Conservation (phyloP, 2,329 filamentous ascomycete genomes). For the Pseudocercospora musae region DNA sequence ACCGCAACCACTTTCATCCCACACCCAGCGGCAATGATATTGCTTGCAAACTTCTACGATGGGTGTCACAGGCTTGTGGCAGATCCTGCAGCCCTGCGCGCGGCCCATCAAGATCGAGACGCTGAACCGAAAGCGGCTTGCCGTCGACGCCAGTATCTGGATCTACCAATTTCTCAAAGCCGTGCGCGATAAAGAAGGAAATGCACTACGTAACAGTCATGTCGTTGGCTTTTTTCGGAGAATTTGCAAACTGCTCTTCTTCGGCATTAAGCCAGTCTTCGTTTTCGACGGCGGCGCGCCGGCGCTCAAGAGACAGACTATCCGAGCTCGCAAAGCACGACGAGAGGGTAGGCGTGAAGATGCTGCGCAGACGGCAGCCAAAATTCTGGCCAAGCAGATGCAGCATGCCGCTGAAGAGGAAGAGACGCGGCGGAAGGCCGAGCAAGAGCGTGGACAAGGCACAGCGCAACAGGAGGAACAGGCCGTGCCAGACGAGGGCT, state of each 20-base stretch:
- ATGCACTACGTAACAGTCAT: constrained; percentile 92
- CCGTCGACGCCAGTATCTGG: constrained; percentile 98
- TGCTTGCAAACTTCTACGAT: constrained; percentile 49
- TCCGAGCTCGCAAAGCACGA: constrained; percentile 71
- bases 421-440: constrained; percentile 58
- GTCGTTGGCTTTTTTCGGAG: constrained; percentile 96
- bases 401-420: constrained; percentile 86
- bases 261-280: constrained; percentile 93
- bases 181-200: constrained; percentile 96
- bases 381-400: constrained; percentile 90
- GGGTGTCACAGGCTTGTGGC: constrained; percentile 98
- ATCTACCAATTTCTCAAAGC: constrained; percentile 99
- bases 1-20: neutral
- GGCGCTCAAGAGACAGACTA: constrained; percentile 83
- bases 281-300: constrained; percentile 97
- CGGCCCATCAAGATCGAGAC: constrained; percentile 95
- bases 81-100: constrained; percentile 89
- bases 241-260: constrained; percentile 96
- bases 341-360: constrained; percentile 89
- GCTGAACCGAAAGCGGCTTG: constrained; percentile 91
- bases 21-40: neutral
- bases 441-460: constrained; percentile 29
- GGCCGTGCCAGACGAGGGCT: constrained; percentile 64
- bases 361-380: constrained; percentile 86
- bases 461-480: constrained; percentile 52